A percentile compares a stretch with the other conserved stretches of the same genome.
Conservation (phyloP, 116 monocot genomes). For the Trichopus zeylanicus region DNA sequence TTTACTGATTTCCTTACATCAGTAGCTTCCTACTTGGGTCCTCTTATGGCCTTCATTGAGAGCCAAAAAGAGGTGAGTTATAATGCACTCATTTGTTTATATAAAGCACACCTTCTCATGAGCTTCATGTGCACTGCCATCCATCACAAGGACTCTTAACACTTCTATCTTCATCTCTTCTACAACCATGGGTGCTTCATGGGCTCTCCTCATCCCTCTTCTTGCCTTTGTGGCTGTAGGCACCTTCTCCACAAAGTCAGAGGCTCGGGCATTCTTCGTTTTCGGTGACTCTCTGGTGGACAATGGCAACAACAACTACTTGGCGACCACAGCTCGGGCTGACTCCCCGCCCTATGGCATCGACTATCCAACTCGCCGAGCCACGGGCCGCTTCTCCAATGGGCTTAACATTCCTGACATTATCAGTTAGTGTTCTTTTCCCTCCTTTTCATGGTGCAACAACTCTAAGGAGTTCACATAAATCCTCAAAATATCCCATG, state of each 20-base stretch:
- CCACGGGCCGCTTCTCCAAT: constrained; percentile 55
- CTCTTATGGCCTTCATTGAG: neutral
- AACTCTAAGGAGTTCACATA: too few relatives aligned
- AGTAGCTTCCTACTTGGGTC: neutral
- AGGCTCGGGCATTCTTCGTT: constrained; percentile 45
- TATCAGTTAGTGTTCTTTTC: constrained; percentile 15
- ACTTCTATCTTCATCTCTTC: neutral
- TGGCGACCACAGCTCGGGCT: constrained; percentile 43
- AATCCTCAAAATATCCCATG: too few relatives aligned
- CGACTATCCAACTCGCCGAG: constrained; percentile 22
- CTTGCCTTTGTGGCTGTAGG: constrained; percentile 6
- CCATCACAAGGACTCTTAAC: neutral
- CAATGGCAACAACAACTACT: constrained; percentile 61
- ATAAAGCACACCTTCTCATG: constrained; percentile 2
- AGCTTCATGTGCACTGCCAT: neutral
- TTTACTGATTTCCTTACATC: neutral
- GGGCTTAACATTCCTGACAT: constrained; percentile 46
- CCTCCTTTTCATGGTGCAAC: neutral
- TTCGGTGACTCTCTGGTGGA: constrained; percentile 71
- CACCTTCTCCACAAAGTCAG: neutral
- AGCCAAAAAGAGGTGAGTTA: neutral
- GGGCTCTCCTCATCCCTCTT: constrained; percentile 5
- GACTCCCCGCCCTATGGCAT: constrained; percentile 56
- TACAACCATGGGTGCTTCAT: constrained; percentile 8
- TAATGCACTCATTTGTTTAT: neutral